Conservation (phyloP, 805 yeast genomes). For the Yueomyces sp. region DNA sequence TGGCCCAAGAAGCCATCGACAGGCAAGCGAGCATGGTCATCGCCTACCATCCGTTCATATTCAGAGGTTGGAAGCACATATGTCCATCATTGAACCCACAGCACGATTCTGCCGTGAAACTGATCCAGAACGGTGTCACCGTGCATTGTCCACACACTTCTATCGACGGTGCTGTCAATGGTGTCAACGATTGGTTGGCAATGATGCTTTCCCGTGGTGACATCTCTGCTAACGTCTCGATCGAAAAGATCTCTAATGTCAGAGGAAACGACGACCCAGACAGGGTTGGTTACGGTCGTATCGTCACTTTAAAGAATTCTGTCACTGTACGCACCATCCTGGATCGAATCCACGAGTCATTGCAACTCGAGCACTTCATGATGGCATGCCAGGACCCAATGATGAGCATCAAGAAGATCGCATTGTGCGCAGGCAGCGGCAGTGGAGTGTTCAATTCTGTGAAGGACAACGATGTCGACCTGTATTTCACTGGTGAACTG, state of each 20-base stretch:
- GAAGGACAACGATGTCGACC: constrained; percentile 39
- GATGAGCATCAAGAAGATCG: constrained; percentile 38
- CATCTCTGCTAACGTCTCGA: constrained; percentile 5
- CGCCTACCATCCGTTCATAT: constrained; percentile 92
- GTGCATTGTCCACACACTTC: constrained; percentile 97
- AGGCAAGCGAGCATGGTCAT: constrained; percentile 43
- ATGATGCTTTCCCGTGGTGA: constrained; percentile 35
- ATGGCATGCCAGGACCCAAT: constrained; percentile 31
- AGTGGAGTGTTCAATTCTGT: constrained; percentile 48
- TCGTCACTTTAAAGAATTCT: constrained; percentile 36
- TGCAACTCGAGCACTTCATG: no score
- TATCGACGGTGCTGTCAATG: constrained; percentile 82
- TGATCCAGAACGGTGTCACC: constrained; percentile 66
- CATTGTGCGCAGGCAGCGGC: constrained; percentile 95
- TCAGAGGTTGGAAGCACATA: constrained; percentile 71
- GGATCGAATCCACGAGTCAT: no score
- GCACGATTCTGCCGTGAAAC: constrained; percentile 57
- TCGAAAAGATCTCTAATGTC: neutral
- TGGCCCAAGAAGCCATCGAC: constrained; percentile 72
- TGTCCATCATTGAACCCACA: constrained; percentile 56
- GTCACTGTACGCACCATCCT: constrained; percentile 25
- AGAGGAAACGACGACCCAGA: constrained; percentile 3
- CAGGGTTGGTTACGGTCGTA: constrained; percentile 69
- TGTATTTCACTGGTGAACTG: constrained; percentile 82
- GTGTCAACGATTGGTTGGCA: constrained; percentile 88